Conservation (phyloP, 2,329 filamentous ascomycete species). For the Zymoseptoria tritici region DNA sequence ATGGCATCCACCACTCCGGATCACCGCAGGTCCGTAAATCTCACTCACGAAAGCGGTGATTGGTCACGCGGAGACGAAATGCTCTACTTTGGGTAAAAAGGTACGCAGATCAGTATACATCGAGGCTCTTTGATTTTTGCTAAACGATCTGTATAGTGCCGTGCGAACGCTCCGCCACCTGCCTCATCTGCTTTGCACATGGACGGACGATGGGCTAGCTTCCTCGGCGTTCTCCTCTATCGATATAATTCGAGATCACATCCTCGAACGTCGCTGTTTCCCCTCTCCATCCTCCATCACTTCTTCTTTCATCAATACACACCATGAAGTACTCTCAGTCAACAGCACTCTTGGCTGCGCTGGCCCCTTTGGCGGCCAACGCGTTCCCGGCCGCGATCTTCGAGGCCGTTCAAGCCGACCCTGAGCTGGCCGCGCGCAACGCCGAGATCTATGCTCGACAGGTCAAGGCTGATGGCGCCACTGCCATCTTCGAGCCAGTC, state of each 20-base stretch:
- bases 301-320: background rate
- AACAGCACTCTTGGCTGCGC: conserved; percentile 7
- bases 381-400: conserved; percentile 4
- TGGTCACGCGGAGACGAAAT: background rate
- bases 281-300: background rate
- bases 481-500: conserved; percentile 14
- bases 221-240: background rate
- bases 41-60: background rate
- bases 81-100: background rate
- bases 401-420: background rate
- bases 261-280: no score
- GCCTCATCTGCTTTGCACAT: background rate
- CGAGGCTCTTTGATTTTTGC: background rate
- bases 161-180: background rate
- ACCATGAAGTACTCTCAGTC: conserved; percentile 14
- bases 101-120: background rate
- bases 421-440: conserved; percentile 1
- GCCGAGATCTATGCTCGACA: conserved; percentile 4
- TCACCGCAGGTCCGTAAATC: background rate
- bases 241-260: background rate
- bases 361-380: conserved; percentile 1
- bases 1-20: background rate
- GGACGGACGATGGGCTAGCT: background rate
- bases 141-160: background rate
- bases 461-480: conserved; percentile 9